These are phyloP conservation scores for Cetraspora pellucida DNA, from an alignment of 192 early-diverging fungal genomes.

Conservation along the genomic window DNA sequence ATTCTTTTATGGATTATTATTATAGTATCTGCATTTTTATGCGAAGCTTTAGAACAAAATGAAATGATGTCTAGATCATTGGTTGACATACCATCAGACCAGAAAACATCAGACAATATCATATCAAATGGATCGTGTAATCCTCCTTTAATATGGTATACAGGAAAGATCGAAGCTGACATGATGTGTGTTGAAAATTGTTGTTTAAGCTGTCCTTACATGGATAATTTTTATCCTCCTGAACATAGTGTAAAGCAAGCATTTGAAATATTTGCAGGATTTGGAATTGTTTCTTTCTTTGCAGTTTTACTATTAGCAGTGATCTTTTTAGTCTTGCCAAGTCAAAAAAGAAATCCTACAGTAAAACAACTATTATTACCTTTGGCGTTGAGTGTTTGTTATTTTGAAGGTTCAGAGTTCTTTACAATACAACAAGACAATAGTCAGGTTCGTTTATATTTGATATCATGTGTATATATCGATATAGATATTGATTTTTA, in stretches of 20 bases:
- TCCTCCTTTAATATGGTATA: background rate
- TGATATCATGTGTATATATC: background rate
- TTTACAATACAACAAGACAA: background rate
- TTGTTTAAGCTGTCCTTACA: conserved; percentile 20
- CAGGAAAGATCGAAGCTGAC: background rate
- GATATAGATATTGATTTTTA: background rate
- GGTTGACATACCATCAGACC: no score
- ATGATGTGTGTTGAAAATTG: background rate
- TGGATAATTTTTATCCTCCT: conserved; percentile 29
- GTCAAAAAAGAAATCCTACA: conserved; percentile 18
- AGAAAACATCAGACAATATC: no score
- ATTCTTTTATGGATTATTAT: no score
- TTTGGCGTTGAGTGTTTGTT: conserved; percentile 13
- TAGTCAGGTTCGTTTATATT: conserved; percentile 14
- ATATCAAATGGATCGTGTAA: background rate
- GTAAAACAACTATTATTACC: conserved; percentile 20
- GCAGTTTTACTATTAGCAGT: conserved; percentile 1
- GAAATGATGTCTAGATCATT: no score
- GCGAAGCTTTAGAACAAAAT: no score
- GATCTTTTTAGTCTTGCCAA: conserved; percentile 6
- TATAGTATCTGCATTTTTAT: no score
- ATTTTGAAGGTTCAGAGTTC: conserved; percentile 8
- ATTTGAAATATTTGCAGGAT: background rate
- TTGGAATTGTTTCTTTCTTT: conserved; percentile 28
- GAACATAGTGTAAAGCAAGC: background rate